Evolutionary conservation across 2,329 filamentous ascomycete genomes (phyloP), one percentile per base, ranked within the genome.

Genomic region (Colletotrichum kahawae): DNA sequence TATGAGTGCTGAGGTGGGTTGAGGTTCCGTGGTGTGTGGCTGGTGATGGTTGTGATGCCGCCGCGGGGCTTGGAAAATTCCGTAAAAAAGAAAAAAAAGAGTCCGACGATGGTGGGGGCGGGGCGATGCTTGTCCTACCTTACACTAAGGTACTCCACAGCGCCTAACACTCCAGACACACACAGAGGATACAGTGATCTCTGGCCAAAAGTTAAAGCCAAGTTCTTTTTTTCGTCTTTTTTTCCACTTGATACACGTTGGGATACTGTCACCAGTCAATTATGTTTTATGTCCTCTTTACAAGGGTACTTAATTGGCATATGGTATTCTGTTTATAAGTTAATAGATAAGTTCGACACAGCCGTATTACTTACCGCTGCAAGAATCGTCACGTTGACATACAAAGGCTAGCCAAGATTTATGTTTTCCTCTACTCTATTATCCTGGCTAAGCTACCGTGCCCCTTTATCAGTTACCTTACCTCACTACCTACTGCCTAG

Each of bases 371-470:
- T 18, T 43, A 18, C 36, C 0, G 16, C 2, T 43, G 36, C 36
- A 10, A 43, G 16, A 4, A 43, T 43, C 36, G 1, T 43, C 36
- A n/a, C 36, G 0, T n/a, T 43, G 36, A 10, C 36, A 5, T 3
- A 43, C 16, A 5, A 16, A 18, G 38, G 38, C 16, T 43, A 43
- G 18, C 38, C 18, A 21, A 4, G 18, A 48, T 48, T 12, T 12
- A 0, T 2, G 5, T 21, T 48, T 4, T 6, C 12, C 38, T n/a
- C 18, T 7, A 7, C 38, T 4, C 38, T 48, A 7, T 0, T 48
- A 48, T 48, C 38, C 38, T 48, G 5, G 7, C 18, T 48, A 48
- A 48, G 3, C 0, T 12, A 48, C 5, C 38, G 9, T 48, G 3
- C 9, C 3, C 3, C 43, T 18, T 12, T 2, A n/a, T 2, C 12